Evolutionary conservation across 441 rosid genomes (phyloP).

Genomic region (Euphorbia corollata): DNA sequence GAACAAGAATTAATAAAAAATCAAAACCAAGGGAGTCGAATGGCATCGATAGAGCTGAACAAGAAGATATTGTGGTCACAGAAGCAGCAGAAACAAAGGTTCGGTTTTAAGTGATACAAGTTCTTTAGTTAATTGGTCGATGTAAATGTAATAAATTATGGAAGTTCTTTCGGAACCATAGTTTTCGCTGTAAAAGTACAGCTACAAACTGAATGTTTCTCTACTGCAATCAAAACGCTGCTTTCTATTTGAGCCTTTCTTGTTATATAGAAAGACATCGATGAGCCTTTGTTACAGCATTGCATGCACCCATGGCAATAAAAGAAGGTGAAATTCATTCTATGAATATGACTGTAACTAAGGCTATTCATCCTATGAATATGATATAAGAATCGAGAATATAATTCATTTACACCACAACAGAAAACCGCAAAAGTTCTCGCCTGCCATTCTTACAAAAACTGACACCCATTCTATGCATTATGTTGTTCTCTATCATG

Average conservation of each 20-base stretch:
- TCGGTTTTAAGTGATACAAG: background rate
- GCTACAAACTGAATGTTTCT: background rate
- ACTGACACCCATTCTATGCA: constrained; percentile 19
- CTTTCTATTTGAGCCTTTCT: too few species aligned
- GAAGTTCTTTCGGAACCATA: constrained; percentile 17
- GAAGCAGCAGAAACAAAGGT: background rate
- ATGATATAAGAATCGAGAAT: background rate
- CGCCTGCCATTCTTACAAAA: constrained; percentile 34
- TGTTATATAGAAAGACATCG: too few species aligned
- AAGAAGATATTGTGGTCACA: background rate
- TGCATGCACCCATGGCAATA: too few species aligned
- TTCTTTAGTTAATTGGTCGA: constrained; percentile 2
- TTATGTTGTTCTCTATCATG: constrained; percentile 15
- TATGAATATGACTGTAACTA: background rate
- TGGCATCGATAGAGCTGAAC: constrained; percentile 7
- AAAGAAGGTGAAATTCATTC: too few species aligned
- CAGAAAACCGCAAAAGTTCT: background rate
- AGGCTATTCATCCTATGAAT: background rate
- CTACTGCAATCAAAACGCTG: constrained; percentile 4
- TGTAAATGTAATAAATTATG: constrained; percentile 14
- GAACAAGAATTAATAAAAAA: background rate
- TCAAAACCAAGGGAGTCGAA: constrained; percentile 1
- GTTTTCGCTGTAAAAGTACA: constrained; percentile 3
- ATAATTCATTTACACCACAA: constrained; percentile 32
- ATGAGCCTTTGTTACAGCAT: too few species aligned